phyloP scores from a whole-genome alignment of 352 stramenopile genomes.

The Globisporangium middletonii region DNA sequence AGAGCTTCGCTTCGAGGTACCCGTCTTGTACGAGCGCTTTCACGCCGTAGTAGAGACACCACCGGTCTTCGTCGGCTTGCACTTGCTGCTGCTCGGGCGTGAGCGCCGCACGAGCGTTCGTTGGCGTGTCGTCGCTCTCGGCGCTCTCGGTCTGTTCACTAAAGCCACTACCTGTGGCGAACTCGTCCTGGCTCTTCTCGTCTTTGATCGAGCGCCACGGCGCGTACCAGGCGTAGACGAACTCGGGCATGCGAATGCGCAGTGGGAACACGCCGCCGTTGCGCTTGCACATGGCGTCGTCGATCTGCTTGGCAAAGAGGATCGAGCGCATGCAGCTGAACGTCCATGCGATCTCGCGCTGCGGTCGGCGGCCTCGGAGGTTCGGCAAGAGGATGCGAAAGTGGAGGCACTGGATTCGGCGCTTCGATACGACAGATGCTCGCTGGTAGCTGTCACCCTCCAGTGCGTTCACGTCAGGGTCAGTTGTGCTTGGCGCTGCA shows the following conservation, averaged over 20 bases:
- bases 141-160: background rate
- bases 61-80: slow-evolving; percentile 85
- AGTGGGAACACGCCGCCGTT: slow-evolving; percentile 35
- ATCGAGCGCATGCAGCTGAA: slow-evolving; percentile 89
- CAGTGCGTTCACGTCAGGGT: background rate
- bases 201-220: slow-evolving; percentile 59
- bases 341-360: slow-evolving; percentile 79
- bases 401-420: slow-evolving; percentile 76
- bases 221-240: slow-evolving; percentile 91
- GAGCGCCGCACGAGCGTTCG: slow-evolving; percentile 3
- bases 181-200: slow-evolving; percentile 41
- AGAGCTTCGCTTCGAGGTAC: slow-evolving; percentile 87
- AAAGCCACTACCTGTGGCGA: no score
- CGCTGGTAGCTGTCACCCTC: slow-evolving; percentile 7
- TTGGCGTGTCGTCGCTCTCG: slow-evolving; percentile 1
- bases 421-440: slow-evolving; percentile 19
- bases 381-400: slow-evolving; percentile 91
- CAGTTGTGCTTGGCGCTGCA: background rate
- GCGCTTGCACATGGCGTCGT: slow-evolving; percentile 68
- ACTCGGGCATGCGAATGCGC: slow-evolving; percentile 89
- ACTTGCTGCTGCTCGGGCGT: slow-evolving; percentile 31
- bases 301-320: slow-evolving; percentile 82
- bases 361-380: slow-evolving; percentile 69
- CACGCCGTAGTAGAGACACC: slow-evolving; percentile 92
- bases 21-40: slow-evolving; percentile 81